Conservation (phyloP, 2,329 filamentous ascomycete genomes). For the Xylaria sp. region DNA sequence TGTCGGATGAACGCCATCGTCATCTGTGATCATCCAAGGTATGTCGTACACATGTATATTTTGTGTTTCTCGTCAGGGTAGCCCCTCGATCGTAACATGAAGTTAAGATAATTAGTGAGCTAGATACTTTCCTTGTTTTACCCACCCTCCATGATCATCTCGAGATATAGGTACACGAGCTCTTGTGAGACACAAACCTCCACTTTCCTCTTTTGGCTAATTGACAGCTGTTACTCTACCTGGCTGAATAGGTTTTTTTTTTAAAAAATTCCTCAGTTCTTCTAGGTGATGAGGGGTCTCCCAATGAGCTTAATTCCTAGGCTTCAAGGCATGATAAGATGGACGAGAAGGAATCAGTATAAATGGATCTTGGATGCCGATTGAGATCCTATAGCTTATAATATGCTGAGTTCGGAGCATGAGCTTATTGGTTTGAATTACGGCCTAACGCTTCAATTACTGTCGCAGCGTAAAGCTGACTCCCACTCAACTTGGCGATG, state of each 20-base stretch:
- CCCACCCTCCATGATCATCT: neutral
- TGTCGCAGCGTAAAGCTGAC: too few species aligned
- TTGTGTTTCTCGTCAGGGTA: too few species aligned
- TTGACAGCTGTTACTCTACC: neutral
- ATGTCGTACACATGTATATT: too few species aligned
- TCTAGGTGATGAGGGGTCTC: neutral
- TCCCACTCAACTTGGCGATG: neutral
- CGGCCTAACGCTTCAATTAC: too few species aligned
- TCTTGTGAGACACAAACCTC: conserved; percentile 8
- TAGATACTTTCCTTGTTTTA: neutral
- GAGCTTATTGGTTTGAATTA: too few species aligned
- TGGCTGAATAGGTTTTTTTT: conserved; percentile 1
- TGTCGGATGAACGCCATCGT: conserved; percentile 54
- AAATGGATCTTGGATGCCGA: too few species aligned
- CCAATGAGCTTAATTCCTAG: too few species aligned
- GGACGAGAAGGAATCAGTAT: too few species aligned
- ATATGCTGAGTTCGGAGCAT: too few species aligned
- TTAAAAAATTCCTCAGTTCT: neutral
- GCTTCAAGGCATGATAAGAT: too few species aligned
- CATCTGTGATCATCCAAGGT: neutral
- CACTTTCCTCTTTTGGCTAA: conserved; percentile 28
- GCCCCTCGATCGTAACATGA: neutral
- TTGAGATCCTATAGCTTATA: too few species aligned
- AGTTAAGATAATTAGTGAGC: neutral
- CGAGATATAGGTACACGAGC: neutral